phyloP scores from a whole-genome alignment of 2,329 filamentous ascomycete species.

The Fusarium piperis region DNA sequence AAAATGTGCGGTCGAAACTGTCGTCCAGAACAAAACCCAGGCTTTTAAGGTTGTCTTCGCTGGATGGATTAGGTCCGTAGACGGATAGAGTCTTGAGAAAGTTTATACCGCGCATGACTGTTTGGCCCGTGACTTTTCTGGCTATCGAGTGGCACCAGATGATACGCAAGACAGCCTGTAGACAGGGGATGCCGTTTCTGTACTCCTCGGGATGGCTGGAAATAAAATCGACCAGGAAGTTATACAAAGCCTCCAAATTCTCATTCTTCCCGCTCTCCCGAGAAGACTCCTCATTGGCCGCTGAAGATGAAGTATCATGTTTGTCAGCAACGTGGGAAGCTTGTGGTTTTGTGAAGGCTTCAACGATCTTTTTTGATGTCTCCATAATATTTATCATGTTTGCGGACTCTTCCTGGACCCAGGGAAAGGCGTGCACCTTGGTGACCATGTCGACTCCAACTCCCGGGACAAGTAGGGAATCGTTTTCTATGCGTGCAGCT shows the following conservation, averaged over 20 bases:
- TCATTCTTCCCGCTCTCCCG: not conserved
- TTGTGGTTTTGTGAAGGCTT: not conserved
- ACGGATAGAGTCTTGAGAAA: not conserved
- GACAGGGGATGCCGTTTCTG: not conserved
- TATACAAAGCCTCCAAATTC: not conserved
- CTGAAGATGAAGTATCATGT: not conserved
- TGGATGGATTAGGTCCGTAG: not conserved
- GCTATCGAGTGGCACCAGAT: not conserved
- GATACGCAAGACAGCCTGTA: not conserved
- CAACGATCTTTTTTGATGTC: not conserved
- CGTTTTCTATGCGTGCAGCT: not conserved
- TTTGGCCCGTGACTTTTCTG: not conserved
- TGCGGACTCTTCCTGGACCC: not conserved
- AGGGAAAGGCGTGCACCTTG: not conserved
- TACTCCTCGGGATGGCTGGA: not conserved
- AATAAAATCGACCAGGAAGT: not conserved
- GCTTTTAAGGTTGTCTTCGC: not conserved
- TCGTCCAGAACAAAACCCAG: not conserved
- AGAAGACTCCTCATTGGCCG: not conserved
- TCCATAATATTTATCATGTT: not conserved
- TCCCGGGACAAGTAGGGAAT: not conserved
- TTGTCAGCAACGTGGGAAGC: not conserved
- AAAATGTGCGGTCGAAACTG: not conserved
- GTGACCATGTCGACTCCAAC: not conserved
- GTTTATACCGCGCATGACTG: not conserved